Percentiles rank a stretch among this genome's conserved stretches.
phyloP scores from a whole-genome alignment of 768 basidiomycete species.

The Mycena leptocephala region DNA sequence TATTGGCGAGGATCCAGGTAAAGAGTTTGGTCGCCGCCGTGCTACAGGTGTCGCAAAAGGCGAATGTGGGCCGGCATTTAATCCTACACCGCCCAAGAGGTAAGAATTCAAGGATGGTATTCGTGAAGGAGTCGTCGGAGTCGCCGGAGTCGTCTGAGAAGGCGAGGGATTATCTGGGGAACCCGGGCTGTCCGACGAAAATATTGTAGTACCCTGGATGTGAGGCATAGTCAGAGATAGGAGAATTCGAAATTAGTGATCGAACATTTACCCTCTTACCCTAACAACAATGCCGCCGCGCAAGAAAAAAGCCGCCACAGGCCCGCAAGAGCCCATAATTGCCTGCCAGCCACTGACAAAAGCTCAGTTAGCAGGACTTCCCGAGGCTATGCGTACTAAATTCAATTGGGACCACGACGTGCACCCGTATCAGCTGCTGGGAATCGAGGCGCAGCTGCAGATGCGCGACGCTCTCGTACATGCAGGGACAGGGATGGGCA shows the following conservation, averaged over 20 bases:
- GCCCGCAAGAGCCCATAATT: background rate
- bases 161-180: too few relatives aligned
- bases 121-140: background rate
- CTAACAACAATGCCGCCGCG: background rate
- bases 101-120: too few relatives aligned
- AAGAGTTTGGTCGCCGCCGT: background rate
- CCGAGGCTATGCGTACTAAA: slow-evolving; percentile 28
- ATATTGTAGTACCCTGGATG: background rate
- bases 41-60: too few relatives aligned
- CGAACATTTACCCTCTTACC: background rate
- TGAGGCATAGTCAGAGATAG: background rate
- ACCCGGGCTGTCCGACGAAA: background rate
- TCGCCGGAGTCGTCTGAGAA: too few relatives aligned
- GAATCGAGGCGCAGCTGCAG: slow-evolving; percentile 46
- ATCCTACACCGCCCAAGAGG: too few relatives aligned
- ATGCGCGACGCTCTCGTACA: slow-evolving; percentile 53
- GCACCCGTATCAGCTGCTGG: slow-evolving; percentile 47
- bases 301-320: background rate
- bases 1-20: background rate
- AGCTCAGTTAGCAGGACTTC: slow-evolving; percentile 28
- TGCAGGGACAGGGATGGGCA: slow-evolving; percentile 53
- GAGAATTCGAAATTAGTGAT: background rate
- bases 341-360: slow-evolving; percentile 8
- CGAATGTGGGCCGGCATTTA: too few relatives aligned
- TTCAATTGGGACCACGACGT: slow-evolving; percentile 43